These are phyloP conservation scores for Cystobasidium tubakii DNA, from an alignment of 768 basidiomycete species.

Conservation along the genomic window DNA sequence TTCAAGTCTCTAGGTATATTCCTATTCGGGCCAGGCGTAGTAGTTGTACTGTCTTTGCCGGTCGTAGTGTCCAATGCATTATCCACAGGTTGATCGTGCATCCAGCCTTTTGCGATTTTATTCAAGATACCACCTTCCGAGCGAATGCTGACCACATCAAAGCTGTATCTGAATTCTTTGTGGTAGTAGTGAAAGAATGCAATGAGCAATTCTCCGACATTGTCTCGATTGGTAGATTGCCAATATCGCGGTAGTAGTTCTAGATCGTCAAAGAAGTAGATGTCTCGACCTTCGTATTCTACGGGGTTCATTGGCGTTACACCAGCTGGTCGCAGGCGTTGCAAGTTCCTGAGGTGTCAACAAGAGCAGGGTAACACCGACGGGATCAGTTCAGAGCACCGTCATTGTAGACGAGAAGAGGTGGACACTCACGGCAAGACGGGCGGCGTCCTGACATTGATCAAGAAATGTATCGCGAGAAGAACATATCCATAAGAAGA, in stretches of 20 bases:
- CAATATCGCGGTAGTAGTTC: conserved; percentile 84
- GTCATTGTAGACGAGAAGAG: not conserved
- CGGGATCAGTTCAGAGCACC: not conserved
- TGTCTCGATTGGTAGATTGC: conserved; percentile 87
- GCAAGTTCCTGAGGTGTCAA: conserved; percentile 37
- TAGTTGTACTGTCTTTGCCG: not conserved
- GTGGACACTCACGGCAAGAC: conserved; percentile 62
- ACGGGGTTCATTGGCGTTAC: conserved; percentile 62
- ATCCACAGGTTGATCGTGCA: conserved; percentile 62
- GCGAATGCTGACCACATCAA: conserved; percentile 83
- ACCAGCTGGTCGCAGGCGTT: conserved; percentile 42
- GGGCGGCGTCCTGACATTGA: conserved; percentile 95
- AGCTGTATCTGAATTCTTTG: conserved; percentile 85
- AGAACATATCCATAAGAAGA: conserved; percentile 97
- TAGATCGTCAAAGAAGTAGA: conserved; percentile 94
- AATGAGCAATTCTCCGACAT: conserved; percentile 89
- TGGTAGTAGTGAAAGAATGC: conserved; percentile 97
- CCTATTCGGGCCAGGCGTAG: conserved; percentile 20
- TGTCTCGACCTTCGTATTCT: conserved; percentile 58
- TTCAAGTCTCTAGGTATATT: conserved; percentile 66
- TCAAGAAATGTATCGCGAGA: conserved; percentile 93
- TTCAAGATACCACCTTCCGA: conserved; percentile 65
- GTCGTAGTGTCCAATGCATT: not conserved
- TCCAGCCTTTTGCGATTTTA: conserved; percentile 92
- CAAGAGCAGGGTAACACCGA: too few relatives aligned